Base-by-base conservation (phyloP, 345 rosid species). In the Linum tenue region DNA sequence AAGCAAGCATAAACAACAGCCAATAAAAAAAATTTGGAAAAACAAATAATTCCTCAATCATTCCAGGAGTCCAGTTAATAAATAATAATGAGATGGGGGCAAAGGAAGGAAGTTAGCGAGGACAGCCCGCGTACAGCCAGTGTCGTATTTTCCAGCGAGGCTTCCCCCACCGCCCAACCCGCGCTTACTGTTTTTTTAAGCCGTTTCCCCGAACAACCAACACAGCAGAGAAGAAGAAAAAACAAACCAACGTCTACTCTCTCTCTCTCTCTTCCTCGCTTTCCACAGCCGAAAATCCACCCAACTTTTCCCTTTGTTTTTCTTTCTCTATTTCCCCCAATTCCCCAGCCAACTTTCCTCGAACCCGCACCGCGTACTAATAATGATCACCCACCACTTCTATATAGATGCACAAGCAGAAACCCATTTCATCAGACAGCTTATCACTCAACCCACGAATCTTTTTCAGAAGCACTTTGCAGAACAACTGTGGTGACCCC, bases 91-190 rank as follows among this genome's bases (percentile, higher is more conserved):
- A 22, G 31, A 22, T 22, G 31, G 31, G 31, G 31, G 31, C 31
- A 22, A 22, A 22, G 31, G 31, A 22, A 22, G 31, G 31, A 22
- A 22, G 31, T 22, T 22, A 55, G 62, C 68, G 63, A 9, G 70
- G 39, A 60, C 56, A 51, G 16, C 15, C 66, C 77, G 73, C 79
- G 69, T 70, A 60, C 66, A 65, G 66, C 69, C 65, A 68, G 31
- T 22, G 31, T 22, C 31, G 31, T 22, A 22, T 71, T 62, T 43
- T 60, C 66, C 70, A 63, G 44, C 66, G 22, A 38, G 69, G 15
- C 37, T 37, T 62, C 74, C 7, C 16, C 16, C 64, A 56, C 64
- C 70, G 36, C 50, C 22, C n/a, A 22, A 22, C 38, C 5, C 31
- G 11, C 8, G 7, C 8, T 39, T 36, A n/a, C n/a, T n/a, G 7